A percentile compares a stretch with the other conserved stretches of the same genome.
Evolutionary conservation across 2,329 filamentous ascomycete genomes (phyloP).

Genomic region (Colletotrichum sp.): DNA sequence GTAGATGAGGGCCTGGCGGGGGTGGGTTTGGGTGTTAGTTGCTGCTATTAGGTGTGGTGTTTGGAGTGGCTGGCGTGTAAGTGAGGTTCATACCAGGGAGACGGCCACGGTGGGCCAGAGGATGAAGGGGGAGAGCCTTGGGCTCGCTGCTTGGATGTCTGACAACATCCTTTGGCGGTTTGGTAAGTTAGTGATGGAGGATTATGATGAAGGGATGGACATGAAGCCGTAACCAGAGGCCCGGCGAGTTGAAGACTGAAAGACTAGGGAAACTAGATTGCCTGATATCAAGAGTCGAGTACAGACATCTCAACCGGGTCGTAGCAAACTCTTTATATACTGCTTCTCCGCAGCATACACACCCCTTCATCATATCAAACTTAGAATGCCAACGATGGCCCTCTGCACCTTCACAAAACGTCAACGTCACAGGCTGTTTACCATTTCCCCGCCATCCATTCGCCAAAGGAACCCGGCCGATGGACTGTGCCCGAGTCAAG

Average conservation of each 20-base stretch:
- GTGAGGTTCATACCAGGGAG: not conserved
- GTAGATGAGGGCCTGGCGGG: not conserved
- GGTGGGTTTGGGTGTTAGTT: not conserved
- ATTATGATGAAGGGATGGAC: not conserved
- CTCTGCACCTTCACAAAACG: not conserved
- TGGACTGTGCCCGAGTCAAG: not conserved
- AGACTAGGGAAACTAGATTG: not conserved
- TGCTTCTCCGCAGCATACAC: not conserved
- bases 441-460: not conserved
- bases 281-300: not conserved
- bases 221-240: not conserved
- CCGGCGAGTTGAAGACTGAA: not conserved
- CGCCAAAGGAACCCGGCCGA: not conserved
- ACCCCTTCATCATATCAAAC: not conserved
- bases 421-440: not conserved
- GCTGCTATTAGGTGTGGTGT: not conserved
- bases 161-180: not conserved
- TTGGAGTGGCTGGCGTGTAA: not conserved
- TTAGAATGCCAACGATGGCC: not conserved
- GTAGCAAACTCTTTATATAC: not conserved
- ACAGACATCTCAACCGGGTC: not conserved
- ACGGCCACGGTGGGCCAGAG: not conserved
- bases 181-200: not conserved
- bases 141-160: not conserved
- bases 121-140: not conserved